Evolutionary conservation across 495 filamentous ascomycete genomes (phyloP).

Genomic region (Xylaria sp.): DNA sequence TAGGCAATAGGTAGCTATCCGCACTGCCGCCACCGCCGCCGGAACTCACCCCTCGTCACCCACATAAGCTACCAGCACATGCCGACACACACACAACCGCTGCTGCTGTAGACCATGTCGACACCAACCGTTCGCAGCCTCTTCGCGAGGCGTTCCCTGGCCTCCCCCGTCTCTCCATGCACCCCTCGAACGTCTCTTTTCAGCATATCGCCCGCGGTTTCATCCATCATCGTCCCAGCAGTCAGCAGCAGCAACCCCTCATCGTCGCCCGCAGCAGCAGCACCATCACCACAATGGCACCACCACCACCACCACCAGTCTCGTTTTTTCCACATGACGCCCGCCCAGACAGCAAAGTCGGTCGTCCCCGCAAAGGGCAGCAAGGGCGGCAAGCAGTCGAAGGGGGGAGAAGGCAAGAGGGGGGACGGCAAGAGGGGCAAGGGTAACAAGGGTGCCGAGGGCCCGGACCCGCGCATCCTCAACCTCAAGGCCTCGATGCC

Average conservation of each 20-base stretch:
- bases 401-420: too few relatives aligned
- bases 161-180: slow-evolving; percentile 6
- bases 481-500: slow-evolving; percentile 41
- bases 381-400: slow-evolving; percentile 7
- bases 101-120: slow-evolving; percentile 30
- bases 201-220: slow-evolving; percentile 5
- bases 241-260: too few relatives aligned
- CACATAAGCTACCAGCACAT: not conserved
- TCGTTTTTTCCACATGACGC: slow-evolving; percentile 34
- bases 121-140: slow-evolving; percentile 33
- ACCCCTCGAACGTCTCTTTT: not conserved
- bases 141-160: slow-evolving; percentile 30
- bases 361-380: slow-evolving; percentile 18
- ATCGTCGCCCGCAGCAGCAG: not conserved
- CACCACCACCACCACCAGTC: not conserved
- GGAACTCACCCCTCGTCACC: too few relatives aligned
- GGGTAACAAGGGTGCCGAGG: slow-evolving; percentile 27
- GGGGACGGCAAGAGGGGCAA: slow-evolving; percentile 26
- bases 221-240: slow-evolving; percentile 1
- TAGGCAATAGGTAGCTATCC: too few relatives aligned
- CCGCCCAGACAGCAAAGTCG: not conserved
- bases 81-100: not conserved
- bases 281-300: not conserved
- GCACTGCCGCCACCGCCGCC: too few relatives aligned
- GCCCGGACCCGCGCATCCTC: slow-evolving; percentile 34